Evolutionary conservation across 176 grass and related monocot genomes (phyloP).

Genomic region (Aegilops speltoides): DNA sequence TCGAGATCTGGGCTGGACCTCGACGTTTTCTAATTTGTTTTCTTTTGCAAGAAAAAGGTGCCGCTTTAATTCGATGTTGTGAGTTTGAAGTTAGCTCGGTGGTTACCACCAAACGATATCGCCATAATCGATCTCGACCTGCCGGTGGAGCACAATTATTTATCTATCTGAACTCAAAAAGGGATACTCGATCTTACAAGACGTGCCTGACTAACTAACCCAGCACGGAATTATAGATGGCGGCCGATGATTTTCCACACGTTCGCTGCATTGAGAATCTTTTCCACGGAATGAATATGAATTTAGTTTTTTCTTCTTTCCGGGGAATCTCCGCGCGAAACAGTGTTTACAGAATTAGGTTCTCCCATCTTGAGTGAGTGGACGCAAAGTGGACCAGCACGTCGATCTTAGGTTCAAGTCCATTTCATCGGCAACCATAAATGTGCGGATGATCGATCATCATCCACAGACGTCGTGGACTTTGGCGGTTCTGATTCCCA

Average conservation of each 20-base stretch:
- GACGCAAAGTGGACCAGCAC: not conserved
- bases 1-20: not conserved
- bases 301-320: not conserved
- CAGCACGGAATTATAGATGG: not conserved
- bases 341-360: not conserved
- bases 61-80: not conserved
- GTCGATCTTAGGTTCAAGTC: not conserved
- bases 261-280: not conserved
- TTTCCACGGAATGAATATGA: not conserved
- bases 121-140: not conserved
- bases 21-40: not conserved
- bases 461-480: not conserved
- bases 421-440: not conserved
- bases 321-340: not conserved
- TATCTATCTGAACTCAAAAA: not conserved
- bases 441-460: not conserved
- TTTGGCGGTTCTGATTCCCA: not conserved
- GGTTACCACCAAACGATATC: constrained; percentile 24
- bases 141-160: not conserved
- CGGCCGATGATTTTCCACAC: not conserved
- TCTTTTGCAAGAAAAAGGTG: not conserved
- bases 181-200: not conserved
- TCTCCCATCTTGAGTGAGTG: not conserved
- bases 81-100: not conserved
- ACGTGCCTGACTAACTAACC: not conserved